A percentile compares a stretch with the other conserved stretches of the same genome.
Conservation (phyloP, 192 early-diverging fungal species). For the Martensiomyces pterosporus region DNA sequence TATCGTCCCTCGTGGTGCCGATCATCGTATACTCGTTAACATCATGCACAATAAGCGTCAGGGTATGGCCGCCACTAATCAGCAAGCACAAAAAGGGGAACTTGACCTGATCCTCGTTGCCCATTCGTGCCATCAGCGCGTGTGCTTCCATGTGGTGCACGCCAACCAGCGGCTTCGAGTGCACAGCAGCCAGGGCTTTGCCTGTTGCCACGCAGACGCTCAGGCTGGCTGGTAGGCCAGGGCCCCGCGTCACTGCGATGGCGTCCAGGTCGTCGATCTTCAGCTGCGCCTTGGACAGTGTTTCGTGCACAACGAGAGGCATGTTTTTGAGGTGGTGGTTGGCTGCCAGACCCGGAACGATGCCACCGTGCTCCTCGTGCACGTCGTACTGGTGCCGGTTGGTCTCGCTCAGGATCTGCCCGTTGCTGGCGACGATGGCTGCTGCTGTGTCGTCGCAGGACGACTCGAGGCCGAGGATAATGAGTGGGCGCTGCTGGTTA, state of each 20-base stretch:
- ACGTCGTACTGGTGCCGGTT: constrained; percentile 59
- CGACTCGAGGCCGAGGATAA: constrained; percentile 66
- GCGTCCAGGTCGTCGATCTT: constrained; percentile 57
- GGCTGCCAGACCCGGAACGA: constrained; percentile 67
- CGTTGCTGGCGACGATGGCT: constrained; percentile 63
- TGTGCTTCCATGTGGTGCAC: constrained; percentile 87
- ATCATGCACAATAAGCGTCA: constrained; percentile 55
- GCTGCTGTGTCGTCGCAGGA: constrained; percentile 81
- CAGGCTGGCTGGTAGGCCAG: constrained; percentile 66
- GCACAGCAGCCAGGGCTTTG: constrained; percentile 66
- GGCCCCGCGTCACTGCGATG: constrained; percentile 73
- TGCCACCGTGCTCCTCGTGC: constrained; percentile 72
- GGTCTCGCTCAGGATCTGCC: constrained; percentile 60
- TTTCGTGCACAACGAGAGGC: constrained; percentile 58
- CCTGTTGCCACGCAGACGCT: constrained; percentile 67
- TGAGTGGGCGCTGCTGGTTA: constrained; percentile 2
- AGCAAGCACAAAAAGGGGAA: constrained; percentile 73
- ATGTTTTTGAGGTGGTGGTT: constrained; percentile 60
- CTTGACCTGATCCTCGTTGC: constrained; percentile 9
- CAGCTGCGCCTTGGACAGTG: constrained; percentile 55
- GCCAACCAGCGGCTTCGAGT: constrained; percentile 63
- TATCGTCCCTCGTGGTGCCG: constrained; percentile 69
- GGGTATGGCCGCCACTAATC: constrained; percentile 74
- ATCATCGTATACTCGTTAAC: constrained; percentile 60
- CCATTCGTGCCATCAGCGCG: constrained; percentile 68